Percentiles rank a stretch among this genome's conserved stretches.
phyloP scores from a whole-genome alignment of 139 green algal genomes.

The Volvox africanus region DNA sequence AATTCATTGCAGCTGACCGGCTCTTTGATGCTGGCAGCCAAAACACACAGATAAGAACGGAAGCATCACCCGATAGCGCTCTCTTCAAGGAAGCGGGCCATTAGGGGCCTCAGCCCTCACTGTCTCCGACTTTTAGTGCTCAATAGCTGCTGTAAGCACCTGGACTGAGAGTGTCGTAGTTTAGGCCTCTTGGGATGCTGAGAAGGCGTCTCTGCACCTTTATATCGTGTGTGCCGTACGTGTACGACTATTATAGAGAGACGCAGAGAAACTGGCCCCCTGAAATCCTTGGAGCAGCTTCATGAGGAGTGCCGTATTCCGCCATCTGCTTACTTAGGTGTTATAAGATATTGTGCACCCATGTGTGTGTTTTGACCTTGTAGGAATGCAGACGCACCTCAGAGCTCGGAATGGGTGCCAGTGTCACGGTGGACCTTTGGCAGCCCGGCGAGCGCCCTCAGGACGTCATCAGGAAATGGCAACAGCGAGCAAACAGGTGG shows the following conservation, averaged over 20 bases:
- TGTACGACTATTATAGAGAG: too few relatives aligned
- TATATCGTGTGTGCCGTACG: not conserved
- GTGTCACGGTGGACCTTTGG: constrained; percentile 22
- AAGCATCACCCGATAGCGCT: too few relatives aligned
- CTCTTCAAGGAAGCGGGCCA: too few relatives aligned
- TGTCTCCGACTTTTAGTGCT: too few relatives aligned
- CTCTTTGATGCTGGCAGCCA: too few relatives aligned
- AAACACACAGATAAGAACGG: too few relatives aligned
- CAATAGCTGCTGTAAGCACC: too few relatives aligned
- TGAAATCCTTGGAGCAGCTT: too few relatives aligned
- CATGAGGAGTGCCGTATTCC: not conserved
- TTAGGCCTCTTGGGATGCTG: too few relatives aligned
- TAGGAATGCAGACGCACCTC: not conserved
- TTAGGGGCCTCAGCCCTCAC: too few relatives aligned
- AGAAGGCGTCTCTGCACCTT: not conserved
- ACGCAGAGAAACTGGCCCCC: too few relatives aligned
- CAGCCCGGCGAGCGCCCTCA: not conserved
- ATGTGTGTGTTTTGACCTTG: not conserved
- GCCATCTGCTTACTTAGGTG: not conserved
- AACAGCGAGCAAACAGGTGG: not conserved
- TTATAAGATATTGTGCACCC: not conserved
- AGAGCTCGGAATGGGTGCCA: not conserved
- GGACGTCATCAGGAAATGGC: constrained; percentile 10
- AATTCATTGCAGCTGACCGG: not conserved
- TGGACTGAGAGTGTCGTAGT: too few relatives aligned